Percentiles rank a stretch among this genome's conserved stretches.
These are phyloP conservation scores for Capsella rubella DNA, from an alignment of 441 rosid genomes.

Conservation along the genomic window DNA sequence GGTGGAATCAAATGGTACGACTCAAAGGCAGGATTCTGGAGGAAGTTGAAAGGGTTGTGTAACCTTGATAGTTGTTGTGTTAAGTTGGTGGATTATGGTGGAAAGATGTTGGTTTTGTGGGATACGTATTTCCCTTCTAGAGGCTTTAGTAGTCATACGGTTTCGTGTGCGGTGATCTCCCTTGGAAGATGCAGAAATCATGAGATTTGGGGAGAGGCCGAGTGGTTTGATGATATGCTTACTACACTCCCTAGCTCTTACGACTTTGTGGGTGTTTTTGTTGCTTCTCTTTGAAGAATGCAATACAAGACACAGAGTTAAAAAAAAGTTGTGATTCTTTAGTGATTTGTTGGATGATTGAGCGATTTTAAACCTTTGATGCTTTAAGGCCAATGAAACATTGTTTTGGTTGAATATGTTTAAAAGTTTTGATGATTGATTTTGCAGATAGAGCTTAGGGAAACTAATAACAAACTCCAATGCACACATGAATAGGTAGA, in stretches of 20 bases:
- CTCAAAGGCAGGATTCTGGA: not conserved
- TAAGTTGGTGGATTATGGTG: not conserved
- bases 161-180: not conserved
- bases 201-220: not conserved
- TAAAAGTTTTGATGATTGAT: too few relatives aligned
- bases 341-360: constrained; percentile 1
- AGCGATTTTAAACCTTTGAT: not conserved
- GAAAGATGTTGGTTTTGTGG: not conserved
- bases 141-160: not conserved
- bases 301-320: not conserved
- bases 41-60: not conserved
- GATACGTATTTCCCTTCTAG: not conserved
- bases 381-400: not conserved
- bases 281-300: constrained; percentile 9
- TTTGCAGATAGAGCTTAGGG: too few relatives aligned
- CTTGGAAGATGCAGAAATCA: not conserved
- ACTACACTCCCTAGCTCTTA: not conserved
- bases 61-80: not conserved
- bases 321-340: not conserved
- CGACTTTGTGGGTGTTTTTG: not conserved
- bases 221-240: not conserved
- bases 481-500: too few relatives aligned
- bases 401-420: not conserved
- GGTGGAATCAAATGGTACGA: not conserved
- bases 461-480: too few relatives aligned